phyloP scores from a whole-genome alignment of 352 stramenopile genomes.

The Bremia lactucae region DNA sequence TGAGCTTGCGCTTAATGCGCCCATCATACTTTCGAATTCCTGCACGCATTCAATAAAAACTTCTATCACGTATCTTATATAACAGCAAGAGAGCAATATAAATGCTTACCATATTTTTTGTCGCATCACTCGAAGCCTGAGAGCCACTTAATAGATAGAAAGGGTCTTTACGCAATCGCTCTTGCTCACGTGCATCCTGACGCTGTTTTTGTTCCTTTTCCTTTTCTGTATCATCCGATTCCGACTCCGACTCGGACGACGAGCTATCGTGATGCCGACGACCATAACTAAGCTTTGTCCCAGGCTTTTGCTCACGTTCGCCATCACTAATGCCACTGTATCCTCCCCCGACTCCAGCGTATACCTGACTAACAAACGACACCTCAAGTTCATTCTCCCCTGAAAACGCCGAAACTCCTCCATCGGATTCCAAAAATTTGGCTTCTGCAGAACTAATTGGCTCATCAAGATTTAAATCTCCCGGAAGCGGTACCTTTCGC shows the following conservation, averaged over 20 bases:
- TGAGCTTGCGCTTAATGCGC: conserved; percentile 42
- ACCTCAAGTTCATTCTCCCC: conserved; percentile 75
- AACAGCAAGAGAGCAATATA: no score
- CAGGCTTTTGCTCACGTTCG: conserved; percentile 39
- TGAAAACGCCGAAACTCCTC: conserved; percentile 44
- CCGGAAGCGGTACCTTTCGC: conserved; percentile 84
- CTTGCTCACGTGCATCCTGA: conserved; percentile 42
- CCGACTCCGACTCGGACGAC: conserved; percentile 22
- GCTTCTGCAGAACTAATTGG: conserved; percentile 46
- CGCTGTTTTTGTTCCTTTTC: conserved; percentile 32
- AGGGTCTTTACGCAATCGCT: conserved; percentile 60
- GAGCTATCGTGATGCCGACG: conserved; percentile 16
- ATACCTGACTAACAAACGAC: conserved; percentile 55
- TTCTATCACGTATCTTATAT: no score
- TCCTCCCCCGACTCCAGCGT: conserved; percentile 19
- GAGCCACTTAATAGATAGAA: conserved; percentile 60
- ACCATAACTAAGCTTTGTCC: conserved; percentile 24
- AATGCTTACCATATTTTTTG: conserved; percentile 20
- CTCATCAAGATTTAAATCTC: conserved; percentile 58
- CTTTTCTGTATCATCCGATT: conserved; percentile 30
- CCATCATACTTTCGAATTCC: conserved; percentile 75
- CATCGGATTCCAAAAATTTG: conserved; percentile 66
- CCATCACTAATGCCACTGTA: conserved; percentile 27
- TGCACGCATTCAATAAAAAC: conserved; percentile 5
- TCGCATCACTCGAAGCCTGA: conserved; percentile 22